Conservation (phyloP, 139 green algal species). For the Coelastrella sp. region DNA sequence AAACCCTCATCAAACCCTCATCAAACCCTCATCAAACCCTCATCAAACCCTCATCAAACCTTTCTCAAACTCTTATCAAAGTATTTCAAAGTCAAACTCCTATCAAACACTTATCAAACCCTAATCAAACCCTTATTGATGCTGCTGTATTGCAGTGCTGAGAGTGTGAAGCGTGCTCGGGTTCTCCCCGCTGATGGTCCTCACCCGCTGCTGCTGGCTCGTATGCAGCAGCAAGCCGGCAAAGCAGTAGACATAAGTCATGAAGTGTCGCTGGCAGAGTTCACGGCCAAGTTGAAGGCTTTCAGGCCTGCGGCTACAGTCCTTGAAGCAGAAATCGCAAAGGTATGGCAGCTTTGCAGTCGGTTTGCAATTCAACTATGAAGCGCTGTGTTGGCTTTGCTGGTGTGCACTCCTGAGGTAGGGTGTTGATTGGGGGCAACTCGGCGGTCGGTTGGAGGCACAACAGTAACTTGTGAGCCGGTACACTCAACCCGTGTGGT, state of each 20-base stretch:
- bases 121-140: background rate
- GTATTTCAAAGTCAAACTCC: too few species aligned
- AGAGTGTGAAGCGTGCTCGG: constrained; percentile 80
- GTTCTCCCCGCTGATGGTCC: constrained; percentile 72
- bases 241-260: constrained; percentile 54
- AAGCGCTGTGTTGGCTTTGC: too few species aligned
- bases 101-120: too few species aligned
- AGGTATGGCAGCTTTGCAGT: background rate
- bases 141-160: constrained; percentile 39
- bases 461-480: too few species aligned
- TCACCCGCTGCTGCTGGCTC: constrained; percentile 85
- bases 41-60: too few species aligned
- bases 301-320: constrained; percentile 92
- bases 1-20: background rate
- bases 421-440: too few species aligned
- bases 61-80: too few species aligned
- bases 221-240: constrained; percentile 58
- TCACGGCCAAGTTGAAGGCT: constrained; percentile 72
- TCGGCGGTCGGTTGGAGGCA: too few species aligned
- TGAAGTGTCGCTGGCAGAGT: constrained; percentile 74
- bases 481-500: too few species aligned
- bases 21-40: too few species aligned
- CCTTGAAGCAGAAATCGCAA: constrained; percentile 87
- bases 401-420: too few species aligned
- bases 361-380: too few species aligned